Evolutionary conservation across 768 basidiomycete genomes (phyloP).

Genomic region (Thelephora aurantiotincta): DNA sequence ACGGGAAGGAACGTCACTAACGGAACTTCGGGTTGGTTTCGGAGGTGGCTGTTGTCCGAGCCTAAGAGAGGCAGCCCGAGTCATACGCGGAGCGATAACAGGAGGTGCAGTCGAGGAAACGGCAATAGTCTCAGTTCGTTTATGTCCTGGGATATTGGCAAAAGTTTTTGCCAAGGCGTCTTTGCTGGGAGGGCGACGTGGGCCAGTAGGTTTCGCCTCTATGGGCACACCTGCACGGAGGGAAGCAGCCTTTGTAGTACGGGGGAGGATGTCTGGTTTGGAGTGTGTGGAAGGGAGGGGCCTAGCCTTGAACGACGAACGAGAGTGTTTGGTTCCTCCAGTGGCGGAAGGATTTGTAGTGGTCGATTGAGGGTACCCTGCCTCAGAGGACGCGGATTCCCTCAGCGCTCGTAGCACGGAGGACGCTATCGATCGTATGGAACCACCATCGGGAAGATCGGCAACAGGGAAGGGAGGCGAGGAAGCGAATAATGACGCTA

Average conservation of each 20-base stretch:
- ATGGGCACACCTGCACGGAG: slow-evolving; percentile 48
- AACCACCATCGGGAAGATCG: slow-evolving; percentile 40
- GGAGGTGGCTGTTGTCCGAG: slow-evolving; percentile 36
- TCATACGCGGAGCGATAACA: slow-evolving; percentile 57
- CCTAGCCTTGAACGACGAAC: slow-evolving; percentile 50
- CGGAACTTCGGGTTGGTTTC: slow-evolving; percentile 12
- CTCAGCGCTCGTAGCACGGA: slow-evolving; percentile 32
- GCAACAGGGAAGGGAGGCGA: slow-evolving; percentile 67
- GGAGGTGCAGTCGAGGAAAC: slow-evolving; percentile 72
- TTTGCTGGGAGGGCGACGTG: slow-evolving; percentile 42
- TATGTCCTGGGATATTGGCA: slow-evolving; percentile 71
- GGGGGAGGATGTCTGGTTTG: slow-evolving; percentile 60
- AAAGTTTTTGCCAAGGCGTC: slow-evolving; percentile 53
- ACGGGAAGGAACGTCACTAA: slow-evolving; percentile 5
- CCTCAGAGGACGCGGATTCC: slow-evolving; percentile 14
- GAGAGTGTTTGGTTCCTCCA: slow-evolving; percentile 28
- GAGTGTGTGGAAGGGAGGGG: slow-evolving; percentile 44
- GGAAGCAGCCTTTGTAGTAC: slow-evolving; percentile 60
- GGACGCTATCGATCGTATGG: slow-evolving; percentile 30
- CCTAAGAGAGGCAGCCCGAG: slow-evolving; percentile 58
- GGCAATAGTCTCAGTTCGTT: slow-evolving; percentile 47
- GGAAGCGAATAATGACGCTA: slow-evolving; percentile 63
- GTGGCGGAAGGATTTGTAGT: slow-evolving; percentile 28
- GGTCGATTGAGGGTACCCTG: slow-evolving; percentile 30
- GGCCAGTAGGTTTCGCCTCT: slow-evolving; percentile 27